Evolutionary conservation across 352 stramenopile species (phyloP).

Genomic region (Pythium diclinum): DNA sequence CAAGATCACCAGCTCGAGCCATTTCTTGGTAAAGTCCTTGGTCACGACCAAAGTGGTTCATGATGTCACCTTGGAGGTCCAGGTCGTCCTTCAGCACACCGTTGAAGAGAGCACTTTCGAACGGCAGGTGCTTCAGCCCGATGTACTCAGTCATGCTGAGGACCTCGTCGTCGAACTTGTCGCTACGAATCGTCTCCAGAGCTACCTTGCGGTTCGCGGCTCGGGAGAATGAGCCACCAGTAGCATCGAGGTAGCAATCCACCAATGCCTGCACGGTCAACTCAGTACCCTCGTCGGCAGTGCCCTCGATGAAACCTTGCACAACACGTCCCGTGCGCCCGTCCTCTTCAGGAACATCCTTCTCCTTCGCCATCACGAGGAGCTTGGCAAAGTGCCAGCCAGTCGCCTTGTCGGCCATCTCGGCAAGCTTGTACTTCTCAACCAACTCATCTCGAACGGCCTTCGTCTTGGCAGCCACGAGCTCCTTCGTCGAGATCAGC

Average conservation of each 20-base stretch:
- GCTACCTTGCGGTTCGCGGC: slow-evolving; percentile 49
- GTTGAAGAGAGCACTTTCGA: slow-evolving; percentile 83
- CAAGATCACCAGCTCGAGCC: slow-evolving; percentile 46
- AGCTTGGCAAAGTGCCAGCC: slow-evolving; percentile 81
- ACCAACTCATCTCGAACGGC: slow-evolving; percentile 41
- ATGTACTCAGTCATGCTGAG: slow-evolving; percentile 78
- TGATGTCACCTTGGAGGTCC: slow-evolving; percentile 71
- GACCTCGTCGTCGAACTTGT: slow-evolving; percentile 53
- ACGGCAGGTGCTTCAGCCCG: slow-evolving; percentile 71
- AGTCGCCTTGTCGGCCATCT: slow-evolving; percentile 38
- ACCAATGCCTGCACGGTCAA: slow-evolving; percentile 52
- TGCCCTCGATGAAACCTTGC: slow-evolving; percentile 49
- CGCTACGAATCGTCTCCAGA: slow-evolving; percentile 36
- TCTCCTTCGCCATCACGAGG: slow-evolving; percentile 59
- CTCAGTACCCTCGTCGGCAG: slow-evolving; percentile 44
- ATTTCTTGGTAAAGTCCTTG: slow-evolving; percentile 74
- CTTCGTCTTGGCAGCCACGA: slow-evolving; percentile 46
- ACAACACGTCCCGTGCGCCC: slow-evolving; percentile 30
- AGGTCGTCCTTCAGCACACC: slow-evolving; percentile 70
- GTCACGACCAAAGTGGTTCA: slow-evolving; percentile 76
- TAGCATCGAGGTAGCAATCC: slow-evolving; percentile 60
- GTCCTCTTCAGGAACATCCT: slow-evolving; percentile 36
- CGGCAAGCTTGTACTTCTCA: slow-evolving; percentile 27
- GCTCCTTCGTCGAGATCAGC: slow-evolving; percentile 66
- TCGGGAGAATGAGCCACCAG: slow-evolving; percentile 33